phyloP scores from a whole-genome alignment of 345 rosid genomes.

The Kernera saxatilis region DNA sequence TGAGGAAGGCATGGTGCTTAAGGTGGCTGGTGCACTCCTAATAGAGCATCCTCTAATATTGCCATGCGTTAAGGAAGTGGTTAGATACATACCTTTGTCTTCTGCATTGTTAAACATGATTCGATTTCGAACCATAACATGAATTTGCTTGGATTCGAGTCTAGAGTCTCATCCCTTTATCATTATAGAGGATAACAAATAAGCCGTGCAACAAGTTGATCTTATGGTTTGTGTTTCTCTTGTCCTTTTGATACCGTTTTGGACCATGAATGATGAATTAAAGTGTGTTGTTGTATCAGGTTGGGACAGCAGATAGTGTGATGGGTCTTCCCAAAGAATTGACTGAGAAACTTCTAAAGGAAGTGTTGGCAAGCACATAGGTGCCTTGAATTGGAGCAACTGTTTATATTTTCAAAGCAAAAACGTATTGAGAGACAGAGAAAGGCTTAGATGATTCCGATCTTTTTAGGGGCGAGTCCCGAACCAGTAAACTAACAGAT shows the following conservation, averaged over 20 bases:
- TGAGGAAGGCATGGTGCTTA: conserved; percentile 67
- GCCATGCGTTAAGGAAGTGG: conserved; percentile 76
- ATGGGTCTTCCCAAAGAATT: conserved; percentile 87
- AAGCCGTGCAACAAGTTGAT: not conserved
- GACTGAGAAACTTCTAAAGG: conserved; percentile 56
- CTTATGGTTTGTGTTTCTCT: not conserved
- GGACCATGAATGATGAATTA: not conserved
- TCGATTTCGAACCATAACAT: not conserved
- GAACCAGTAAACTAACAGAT: too few species aligned
- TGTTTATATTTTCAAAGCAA: too few species aligned
- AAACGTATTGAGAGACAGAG: too few species aligned
- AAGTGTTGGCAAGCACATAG: conserved; percentile 35
- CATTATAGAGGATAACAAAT: not conserved
- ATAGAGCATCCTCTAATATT: conserved; percentile 69
- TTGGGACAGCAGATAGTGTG: conserved; percentile 85
- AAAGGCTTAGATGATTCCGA: too few species aligned
- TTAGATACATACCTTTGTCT: conserved; percentile 26
- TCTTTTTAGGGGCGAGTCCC: too few species aligned
- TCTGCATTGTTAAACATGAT: not conserved
- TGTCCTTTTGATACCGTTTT: not conserved
- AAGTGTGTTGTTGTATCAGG: conserved; percentile 38
- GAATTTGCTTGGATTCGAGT: not conserved
- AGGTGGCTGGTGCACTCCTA: conserved; percentile 76
- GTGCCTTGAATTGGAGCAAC: not conserved
- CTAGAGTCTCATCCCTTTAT: not conserved